phyloP scores from a whole-genome alignment of 257 asterid species.

The Fraxinus cuspidata region DNA sequence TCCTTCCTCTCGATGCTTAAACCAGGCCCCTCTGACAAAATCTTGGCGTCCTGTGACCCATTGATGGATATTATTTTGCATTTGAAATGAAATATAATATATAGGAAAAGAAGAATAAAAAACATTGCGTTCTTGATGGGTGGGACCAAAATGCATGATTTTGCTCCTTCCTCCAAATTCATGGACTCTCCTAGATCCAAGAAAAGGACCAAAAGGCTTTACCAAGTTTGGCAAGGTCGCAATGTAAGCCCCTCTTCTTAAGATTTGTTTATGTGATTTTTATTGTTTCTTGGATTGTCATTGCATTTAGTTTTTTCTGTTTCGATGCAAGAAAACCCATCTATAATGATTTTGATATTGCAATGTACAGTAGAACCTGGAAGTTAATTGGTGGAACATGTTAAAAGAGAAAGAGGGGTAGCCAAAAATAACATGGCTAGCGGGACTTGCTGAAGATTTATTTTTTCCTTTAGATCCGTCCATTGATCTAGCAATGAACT shows the following conservation, averaged over 20 bases:
- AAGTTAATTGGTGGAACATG: background rate
- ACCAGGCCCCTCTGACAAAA: conserved; percentile 41
- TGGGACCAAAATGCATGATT: conserved; percentile 48
- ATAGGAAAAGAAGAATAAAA: background rate
- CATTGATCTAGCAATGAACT: background rate
- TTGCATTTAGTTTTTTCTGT: background rate
- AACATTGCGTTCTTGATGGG: conserved; percentile 33
- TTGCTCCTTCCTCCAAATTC: conserved; percentile 48
- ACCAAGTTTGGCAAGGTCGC: conserved; percentile 92
- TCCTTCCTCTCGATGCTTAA: conserved; percentile 40
- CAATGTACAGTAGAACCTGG: background rate
- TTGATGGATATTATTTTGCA: conserved; percentile 35
- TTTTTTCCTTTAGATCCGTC: background rate
- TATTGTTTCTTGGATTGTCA: background rate
- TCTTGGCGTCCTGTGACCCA: conserved; percentile 34
- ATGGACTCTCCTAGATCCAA: conserved; percentile 48
- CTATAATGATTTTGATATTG: background rate
- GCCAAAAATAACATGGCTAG: background rate
- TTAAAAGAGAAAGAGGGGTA: background rate
- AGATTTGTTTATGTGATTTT: background rate
- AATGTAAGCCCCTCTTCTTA: conserved; percentile 46
- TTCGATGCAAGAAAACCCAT: background rate
- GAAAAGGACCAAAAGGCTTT: conserved; percentile 48
- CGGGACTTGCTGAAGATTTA: background rate
- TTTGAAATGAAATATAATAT: conserved; percentile 22